A percentile compares a stretch with the other conserved stretches of the same genome.
These are phyloP conservation scores for Globisporangium ultimum DNA, from an alignment of 352 stramenopile genomes.

Conservation along the genomic window DNA sequence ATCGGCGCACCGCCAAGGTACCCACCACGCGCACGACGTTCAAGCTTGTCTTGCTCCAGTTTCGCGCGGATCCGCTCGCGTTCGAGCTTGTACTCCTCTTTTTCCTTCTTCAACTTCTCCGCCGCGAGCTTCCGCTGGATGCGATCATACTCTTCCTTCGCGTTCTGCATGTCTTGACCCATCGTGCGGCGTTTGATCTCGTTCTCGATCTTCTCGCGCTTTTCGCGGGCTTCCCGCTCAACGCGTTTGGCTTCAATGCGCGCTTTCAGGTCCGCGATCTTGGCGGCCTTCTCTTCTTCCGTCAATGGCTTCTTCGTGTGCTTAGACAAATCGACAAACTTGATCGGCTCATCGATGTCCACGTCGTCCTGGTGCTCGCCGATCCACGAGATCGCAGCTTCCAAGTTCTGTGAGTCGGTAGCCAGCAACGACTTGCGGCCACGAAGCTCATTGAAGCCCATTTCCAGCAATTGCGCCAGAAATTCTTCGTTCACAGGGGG, in stretches of 20 bases:
- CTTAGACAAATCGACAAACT: constrained; percentile 74
- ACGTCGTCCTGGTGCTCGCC: constrained; percentile 86
- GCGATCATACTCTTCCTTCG: constrained; percentile 79
- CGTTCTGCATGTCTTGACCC: constrained; percentile 72
- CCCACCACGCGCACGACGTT: constrained; percentile 78
- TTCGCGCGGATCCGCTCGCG: constrained; percentile 86
- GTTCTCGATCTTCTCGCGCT: constrained; percentile 59
- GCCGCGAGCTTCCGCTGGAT: constrained; percentile 75
- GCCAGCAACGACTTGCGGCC: constrained; percentile 82
- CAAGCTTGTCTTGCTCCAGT: constrained; percentile 90
- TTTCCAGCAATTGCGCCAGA: constrained; percentile 68
- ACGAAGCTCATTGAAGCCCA: constrained; percentile 83
- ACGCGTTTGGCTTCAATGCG: constrained; percentile 72
- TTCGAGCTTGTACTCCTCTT: constrained; percentile 85
- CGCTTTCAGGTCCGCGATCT: constrained; percentile 80
- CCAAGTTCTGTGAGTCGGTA: constrained; percentile 67
- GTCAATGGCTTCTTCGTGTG: constrained; percentile 55
- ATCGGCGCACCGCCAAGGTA: constrained; percentile 71
- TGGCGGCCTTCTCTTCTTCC: constrained; percentile 84
- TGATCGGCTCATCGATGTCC: constrained; percentile 88
- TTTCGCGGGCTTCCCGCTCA: constrained; percentile 80
- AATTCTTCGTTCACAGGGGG: constrained; percentile 71
- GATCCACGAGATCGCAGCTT: constrained; percentile 85
- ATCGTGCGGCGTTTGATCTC: constrained; percentile 75
- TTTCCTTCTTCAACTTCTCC: constrained; percentile 87